phyloP scores from a whole-genome alignment of 1,284 basidiomycete genomes.

The Puccinia horiana region DNA sequence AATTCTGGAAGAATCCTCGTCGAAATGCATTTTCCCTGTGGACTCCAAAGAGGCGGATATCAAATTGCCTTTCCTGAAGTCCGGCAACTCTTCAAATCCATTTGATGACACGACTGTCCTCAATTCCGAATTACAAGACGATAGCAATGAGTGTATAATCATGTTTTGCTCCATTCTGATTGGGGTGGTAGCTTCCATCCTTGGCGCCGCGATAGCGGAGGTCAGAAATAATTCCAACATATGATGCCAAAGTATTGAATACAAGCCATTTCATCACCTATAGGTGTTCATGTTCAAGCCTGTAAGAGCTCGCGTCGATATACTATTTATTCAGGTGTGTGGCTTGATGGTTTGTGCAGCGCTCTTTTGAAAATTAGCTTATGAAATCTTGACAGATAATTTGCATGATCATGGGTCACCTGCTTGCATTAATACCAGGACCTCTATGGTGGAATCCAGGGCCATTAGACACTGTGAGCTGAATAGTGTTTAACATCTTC shows the following conservation, averaged over 20 bases:
- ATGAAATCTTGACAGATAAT: conserved; percentile 14
- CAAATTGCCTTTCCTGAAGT: neutral
- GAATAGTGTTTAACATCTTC: neutral
- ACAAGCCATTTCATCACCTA: neutral
- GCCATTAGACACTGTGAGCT: conserved; percentile 12
- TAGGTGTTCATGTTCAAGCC: conserved; percentile 46
- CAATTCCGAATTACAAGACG: conserved; percentile 5
- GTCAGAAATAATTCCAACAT: conserved; percentile 22
- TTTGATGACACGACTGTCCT: conserved; percentile 41
- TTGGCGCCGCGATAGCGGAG: conserved; percentile 39
- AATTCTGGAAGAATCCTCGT: neutral
- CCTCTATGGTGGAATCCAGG: conserved; percentile 46
- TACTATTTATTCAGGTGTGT: conserved; percentile 41
- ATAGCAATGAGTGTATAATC: conserved; percentile 1
- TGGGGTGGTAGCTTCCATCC: conserved; percentile 1
- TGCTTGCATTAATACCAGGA: conserved; percentile 36
- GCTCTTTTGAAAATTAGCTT: neutral
- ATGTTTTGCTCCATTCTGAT: conserved; percentile 28
- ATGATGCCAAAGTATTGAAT: neutral
- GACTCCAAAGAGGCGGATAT: no score
- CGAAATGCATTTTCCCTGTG: neutral
- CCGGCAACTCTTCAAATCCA: conserved; percentile 6
- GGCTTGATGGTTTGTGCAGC: neutral
- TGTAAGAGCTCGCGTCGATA: neutral
- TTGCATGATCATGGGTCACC: conserved; percentile 3